phyloP scores from a whole-genome alignment of 306 rosid genomes.

The Elaeagnus macrophylla region DNA sequence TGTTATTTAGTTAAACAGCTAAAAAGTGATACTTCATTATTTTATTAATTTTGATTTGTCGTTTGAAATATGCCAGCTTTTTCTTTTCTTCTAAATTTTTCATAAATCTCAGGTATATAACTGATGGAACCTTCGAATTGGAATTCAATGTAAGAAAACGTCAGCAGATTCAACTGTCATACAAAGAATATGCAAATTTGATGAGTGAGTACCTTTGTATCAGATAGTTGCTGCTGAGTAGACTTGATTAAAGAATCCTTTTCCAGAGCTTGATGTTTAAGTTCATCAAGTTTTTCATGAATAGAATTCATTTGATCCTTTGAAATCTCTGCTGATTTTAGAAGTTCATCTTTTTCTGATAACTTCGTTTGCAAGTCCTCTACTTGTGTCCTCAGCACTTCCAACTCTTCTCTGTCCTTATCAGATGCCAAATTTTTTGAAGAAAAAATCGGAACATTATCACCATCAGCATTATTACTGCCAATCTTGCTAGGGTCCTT shows the following conservation, averaged over 20 bases:
- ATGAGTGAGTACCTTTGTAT: conserved; percentile 56
- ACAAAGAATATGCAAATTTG: neutral
- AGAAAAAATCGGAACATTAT: conserved; percentile 44
- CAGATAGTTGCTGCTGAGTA: conserved; percentile 61
- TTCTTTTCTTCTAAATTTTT: no score
- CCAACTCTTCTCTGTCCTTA: conserved; percentile 63
- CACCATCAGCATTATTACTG: conserved; percentile 34
- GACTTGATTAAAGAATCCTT: conserved; percentile 60
- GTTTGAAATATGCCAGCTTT: no score
- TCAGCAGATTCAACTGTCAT: no score
- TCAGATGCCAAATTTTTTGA: conserved; percentile 50
- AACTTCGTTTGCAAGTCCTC: conserved; percentile 63
- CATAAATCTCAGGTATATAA: no score
- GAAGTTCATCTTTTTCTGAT: conserved; percentile 63
- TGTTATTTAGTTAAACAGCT: no score
- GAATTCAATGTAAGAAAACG: no score
- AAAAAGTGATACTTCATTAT: no score
- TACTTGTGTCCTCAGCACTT: conserved; percentile 55
- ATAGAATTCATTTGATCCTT: conserved; percentile 47
- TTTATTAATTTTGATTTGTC: no score
- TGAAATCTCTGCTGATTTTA: conserved; percentile 59
- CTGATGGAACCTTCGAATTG: no score
- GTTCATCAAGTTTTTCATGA: conserved; percentile 46
- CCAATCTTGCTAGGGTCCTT: conserved; percentile 43
- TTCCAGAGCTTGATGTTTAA: conserved; percentile 53